phyloP scores from a whole-genome alignment of 768 basidiomycete genomes.

The Leccinum pellstonianum region DNA sequence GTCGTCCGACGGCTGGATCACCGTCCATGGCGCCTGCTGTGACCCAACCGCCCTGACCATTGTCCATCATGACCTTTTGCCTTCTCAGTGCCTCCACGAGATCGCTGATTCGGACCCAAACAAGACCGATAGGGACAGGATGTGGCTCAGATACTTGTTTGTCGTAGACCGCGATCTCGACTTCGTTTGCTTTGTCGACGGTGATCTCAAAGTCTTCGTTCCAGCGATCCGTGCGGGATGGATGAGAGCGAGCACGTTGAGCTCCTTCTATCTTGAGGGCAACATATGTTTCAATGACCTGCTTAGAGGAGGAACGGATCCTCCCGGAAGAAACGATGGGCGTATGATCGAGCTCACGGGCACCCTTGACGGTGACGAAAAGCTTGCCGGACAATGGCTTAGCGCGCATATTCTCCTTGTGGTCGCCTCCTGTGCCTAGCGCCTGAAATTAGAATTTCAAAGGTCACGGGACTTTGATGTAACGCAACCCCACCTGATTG shows the following conservation, averaged over 20 bases:
- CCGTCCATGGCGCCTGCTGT: conserved; percentile 89
- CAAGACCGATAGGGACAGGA: conserved; percentile 86
- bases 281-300: conserved; percentile 78
- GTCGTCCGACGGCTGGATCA: conserved; percentile 45
- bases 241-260: conserved; percentile 87
- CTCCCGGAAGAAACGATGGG: conserved; percentile 62
- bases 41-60: conserved; percentile 90
- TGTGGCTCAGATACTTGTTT: conserved; percentile 79
- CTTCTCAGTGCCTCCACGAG: conserved; percentile 89
- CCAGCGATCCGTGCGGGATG: conserved; percentile 94
- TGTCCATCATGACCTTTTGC: conserved; percentile 88
- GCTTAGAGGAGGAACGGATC: conserved; percentile 77
- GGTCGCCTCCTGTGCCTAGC: conserved; percentile 72
- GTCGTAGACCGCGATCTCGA: conserved; percentile 95
- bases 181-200: conserved; percentile 98
- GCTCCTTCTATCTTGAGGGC: conserved; percentile 97
- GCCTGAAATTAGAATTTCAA: conserved; percentile 27
- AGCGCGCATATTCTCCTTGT: conserved; percentile 88
- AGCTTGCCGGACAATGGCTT: conserved; percentile 94
- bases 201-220: conserved; percentile 96
- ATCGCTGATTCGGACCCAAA: conserved; percentile 94
- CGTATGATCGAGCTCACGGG: conserved; percentile 93
- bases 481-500: conserved; percentile 41
- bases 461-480: neutral
- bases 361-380: conserved; percentile 82